Base-by-base conservation (phyloP, 2,329 filamentous ascomycete genomes). In the Delphinella strobiligena region DNA sequence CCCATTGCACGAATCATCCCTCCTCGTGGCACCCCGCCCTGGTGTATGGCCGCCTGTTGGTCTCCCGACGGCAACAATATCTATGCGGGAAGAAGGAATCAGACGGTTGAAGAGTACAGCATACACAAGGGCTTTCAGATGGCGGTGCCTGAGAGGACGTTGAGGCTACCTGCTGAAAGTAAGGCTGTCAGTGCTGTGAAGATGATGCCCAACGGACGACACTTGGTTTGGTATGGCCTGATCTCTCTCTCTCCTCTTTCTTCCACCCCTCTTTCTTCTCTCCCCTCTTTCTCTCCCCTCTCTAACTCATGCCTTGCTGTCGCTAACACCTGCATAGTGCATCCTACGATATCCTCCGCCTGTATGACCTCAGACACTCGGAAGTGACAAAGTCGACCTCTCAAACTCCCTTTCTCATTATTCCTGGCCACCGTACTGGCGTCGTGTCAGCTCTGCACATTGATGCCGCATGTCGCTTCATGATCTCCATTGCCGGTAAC, bases 11-110 rank as follows among this genome's bases (percentile, higher is more conserved):
- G 80, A 19, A 89, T 96, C 41, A 69, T 71, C 1, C 84, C 82
- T 14, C 70, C 78, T 9, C 74, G 77, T 9, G 78, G 78, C 14
- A 83, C 86, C 1, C 89, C 91, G 1, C 91, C 89, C 0, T 98
- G 89, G 89, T 96, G 89, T 60, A 95, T 94, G 78, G 88, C 85
- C 49, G 86, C 87, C 1, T 94, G 87, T 64, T 98, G 91, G 91
- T 89, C 82, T 40, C 87, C 87, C 0, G 84, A 95, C 56, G 91
- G 91, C 11, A 96, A 96, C 61, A 86, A 77, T 60, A 88, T 98
- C 51, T 98, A 94, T 61, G 88, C 83, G 0, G 91, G 91, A 1
- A 72, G 91, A 19, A 73, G 91, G 42, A 96, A 96, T 59, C 75
- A 86, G 37, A 93, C 86, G 0, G 91, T 98, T 0, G 91, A 98